Evolutionary conservation across 176 grass and related monocot species (phyloP), one percentile per base, ranked within the genome.

Genomic region (Oryza longistaminata): DNA sequence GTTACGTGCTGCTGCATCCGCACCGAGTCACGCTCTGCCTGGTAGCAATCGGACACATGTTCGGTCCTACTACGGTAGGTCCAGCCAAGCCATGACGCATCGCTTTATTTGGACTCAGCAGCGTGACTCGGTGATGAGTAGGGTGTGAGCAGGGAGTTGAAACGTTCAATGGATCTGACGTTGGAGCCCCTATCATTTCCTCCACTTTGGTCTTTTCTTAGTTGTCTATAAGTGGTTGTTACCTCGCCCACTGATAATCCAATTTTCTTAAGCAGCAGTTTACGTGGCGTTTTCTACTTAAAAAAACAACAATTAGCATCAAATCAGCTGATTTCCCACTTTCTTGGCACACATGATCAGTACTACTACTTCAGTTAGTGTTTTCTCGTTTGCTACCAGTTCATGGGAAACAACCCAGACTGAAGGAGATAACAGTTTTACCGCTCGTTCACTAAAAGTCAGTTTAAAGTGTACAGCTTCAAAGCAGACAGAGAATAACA

Each of bases 41-140:
- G 85, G 62, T 21, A 35, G 21, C 35, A 27, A 75, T 27, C 39
- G 77, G 42, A 46, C 71, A 65, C 88, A 52, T 71, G 77, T 62
- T 21, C 14, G 1, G 35, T 68, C 45, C 25, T 58, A 82, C 37
- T 7, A 35, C 29, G 29, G 19, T 21, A 25, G 27, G 6, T 69
- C 67, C 81, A 73, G 45, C 62, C 61, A 39, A 14, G 71, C 62
- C 64, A 21, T 69, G 87, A 81, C 77, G 64, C 48, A 24, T 71
- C 67, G 21, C 77, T 3, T 0, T 16, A 2, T 35, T 45, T 31
- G 49, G 25, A 40, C 19, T 25, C 75, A 34, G 19, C 21, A 1
- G 6, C 84, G 76, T 88, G 76, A 85, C 46, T 85, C 81, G 9
- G 75, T 17, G 25, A 44, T 68, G 81, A 74, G 69, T 79, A 3